Evolutionary conservation across 495 filamentous ascomycete genomes (phyloP).

Genomic region (Corynascus novoguineensis): DNA sequence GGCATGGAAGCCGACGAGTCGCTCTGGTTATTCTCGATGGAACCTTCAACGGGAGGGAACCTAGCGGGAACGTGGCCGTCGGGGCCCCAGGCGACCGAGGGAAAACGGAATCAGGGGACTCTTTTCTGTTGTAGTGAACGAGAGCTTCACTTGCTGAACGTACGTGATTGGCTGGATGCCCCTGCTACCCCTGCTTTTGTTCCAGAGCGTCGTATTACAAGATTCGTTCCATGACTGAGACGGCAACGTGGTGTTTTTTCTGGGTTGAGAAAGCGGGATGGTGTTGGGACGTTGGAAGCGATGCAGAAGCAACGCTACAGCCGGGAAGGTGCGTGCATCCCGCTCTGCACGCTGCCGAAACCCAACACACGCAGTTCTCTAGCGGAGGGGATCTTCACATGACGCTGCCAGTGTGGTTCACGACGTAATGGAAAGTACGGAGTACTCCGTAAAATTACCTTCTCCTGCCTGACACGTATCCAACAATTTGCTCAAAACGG

Average conservation of each 20-base stretch:
- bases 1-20: too few relatives aligned
- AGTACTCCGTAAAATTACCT: too few relatives aligned
- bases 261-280: not conserved
- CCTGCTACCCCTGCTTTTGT: conserved; percentile 1
- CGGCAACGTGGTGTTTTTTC: not conserved
- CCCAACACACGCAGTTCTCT: not conserved
- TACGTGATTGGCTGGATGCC: not conserved
- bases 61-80: not conserved
- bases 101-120: not conserved
- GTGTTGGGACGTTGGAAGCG: not conserved
- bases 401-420: too few relatives aligned
- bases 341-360: not conserved
- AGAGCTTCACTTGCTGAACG: conserved; percentile 1
- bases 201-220: not conserved
- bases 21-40: too few relatives aligned
- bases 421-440: too few relatives aligned
- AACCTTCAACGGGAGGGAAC: too few relatives aligned
- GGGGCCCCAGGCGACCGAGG: not conserved
- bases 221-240: not conserved
- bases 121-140: not conserved
- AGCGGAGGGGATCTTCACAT: not conserved
- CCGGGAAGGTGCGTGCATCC: not conserved
- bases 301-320: not conserved
- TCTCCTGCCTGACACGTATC: too few relatives aligned
- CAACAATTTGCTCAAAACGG: too few relatives aligned